Evolutionary conservation across 1,284 basidiomycete genomes (phyloP), one percentile per base, ranked within the genome.

Genomic region (Sanghuangporus baumii): DNA sequence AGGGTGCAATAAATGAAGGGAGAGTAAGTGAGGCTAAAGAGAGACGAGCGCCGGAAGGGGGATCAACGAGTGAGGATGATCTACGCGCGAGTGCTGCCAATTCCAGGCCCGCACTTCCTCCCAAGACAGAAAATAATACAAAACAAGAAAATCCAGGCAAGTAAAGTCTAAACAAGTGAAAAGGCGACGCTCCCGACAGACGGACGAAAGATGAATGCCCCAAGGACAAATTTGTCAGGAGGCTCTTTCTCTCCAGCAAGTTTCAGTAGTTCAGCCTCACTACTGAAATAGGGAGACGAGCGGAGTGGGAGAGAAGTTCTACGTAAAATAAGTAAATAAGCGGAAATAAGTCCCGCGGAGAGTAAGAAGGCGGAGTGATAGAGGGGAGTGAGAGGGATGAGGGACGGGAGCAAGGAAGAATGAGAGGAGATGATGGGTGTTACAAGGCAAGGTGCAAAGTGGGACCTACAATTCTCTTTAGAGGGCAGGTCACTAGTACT

Each of bases 391-490:
- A n/a, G 48, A 20, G 11, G 23, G 20, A 23, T 16, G 48, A 38
- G 46, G 38, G 18, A 23, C n/a, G 51, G 37, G 59, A 41, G 20
- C 6, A 36, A 51, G 48, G n/a, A 14, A 38, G 48, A 6, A n/a
- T 3, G 18, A 40, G 31, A 50, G 23, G 46, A 50, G 59, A 36
- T 51, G 59, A 43, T 60, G 38, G 48, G 37, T 20, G 48, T 51
- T 51, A 23, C 47, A 43, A 26, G 18, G 51, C 40, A 52, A 60
- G 48, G 59, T 37, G 59, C 18, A 60, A 60, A 31, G 37, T 48
- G 40, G n/a, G n/a, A 48, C 48, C n/a, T 6, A 51, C 48, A 9
- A 51, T 12, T 26, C 12, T 12, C 48, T 11, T 11, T 12, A 43
- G n/a, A n/a, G 41, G 41, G 41, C 12, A 31, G 26, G 26, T 31